A percentile compares a stretch with the other conserved stretches of the same genome.
These are phyloP conservation scores for Piper betle DNA, from an alignment of 164 flowering plant species.

Conservation along the genomic window DNA sequence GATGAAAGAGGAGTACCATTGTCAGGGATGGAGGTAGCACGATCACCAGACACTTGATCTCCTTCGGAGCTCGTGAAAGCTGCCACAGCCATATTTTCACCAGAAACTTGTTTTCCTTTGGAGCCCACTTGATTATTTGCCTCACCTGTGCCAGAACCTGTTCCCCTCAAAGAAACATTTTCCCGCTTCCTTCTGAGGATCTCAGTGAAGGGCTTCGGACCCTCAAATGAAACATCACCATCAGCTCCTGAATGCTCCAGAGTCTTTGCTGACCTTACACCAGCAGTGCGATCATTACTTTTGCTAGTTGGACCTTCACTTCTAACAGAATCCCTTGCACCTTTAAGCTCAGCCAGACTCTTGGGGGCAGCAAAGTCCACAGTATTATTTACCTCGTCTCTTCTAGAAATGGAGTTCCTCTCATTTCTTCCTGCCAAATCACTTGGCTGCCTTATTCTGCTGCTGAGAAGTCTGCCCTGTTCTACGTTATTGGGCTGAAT, in stretches of 20 bases:
- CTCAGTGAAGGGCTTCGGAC: constrained; percentile 70
- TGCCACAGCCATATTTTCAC: not conserved
- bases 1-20: constrained; percentile 15
- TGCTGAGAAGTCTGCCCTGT: constrained; percentile 9
- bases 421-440: constrained; percentile 8
- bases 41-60: constrained; percentile 6
- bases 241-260: constrained; percentile 21
- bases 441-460: constrained; percentile 33
- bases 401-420: constrained; percentile 12
- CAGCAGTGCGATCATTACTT: too few species aligned
- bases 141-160: constrained; percentile 12
- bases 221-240: constrained; percentile 47
- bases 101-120: not conserved
- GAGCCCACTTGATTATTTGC: constrained; percentile 9
- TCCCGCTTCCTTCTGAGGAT: constrained; percentile 72
- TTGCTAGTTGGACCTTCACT: too few species aligned
- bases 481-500: not conserved
- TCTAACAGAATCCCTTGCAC: not conserved
- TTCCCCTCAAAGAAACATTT: constrained; percentile 17
- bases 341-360: constrained; percentile 51
- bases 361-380: constrained; percentile 23
- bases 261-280: constrained; percentile 6
- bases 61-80: not conserved
- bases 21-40: constrained; percentile 8
- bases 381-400: constrained; percentile 18